A percentile compares a stretch with the other conserved stretches of the same genome.
phyloP scores from a whole-genome alignment of 1,139 yeast genomes.

The Candida pseudoviswanathii region DNA sequence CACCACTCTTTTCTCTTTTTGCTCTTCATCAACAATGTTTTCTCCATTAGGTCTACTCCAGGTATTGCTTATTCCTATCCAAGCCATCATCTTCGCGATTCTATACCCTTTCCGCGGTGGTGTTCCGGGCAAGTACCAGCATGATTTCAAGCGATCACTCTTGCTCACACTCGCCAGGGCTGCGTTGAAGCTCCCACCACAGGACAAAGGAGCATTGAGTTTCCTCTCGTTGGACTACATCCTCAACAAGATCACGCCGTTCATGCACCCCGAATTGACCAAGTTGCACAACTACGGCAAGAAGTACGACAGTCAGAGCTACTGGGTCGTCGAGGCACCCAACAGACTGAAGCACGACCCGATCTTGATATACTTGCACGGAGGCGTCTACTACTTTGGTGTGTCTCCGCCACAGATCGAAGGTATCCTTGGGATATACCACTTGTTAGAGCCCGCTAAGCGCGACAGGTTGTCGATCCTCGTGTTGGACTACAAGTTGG shows the following conservation, averaged over 20 bases:
- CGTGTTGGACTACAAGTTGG: slow-evolving; percentile 42
- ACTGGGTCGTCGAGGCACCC: slow-evolving; percentile 40
- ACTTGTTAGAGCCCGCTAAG: slow-evolving; percentile 30
- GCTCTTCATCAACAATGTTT: not conserved
- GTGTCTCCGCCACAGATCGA: slow-evolving; percentile 37
- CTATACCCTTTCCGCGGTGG: slow-evolving; percentile 3
- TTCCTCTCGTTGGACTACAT: slow-evolving; percentile 6
- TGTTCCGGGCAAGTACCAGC: slow-evolving; percentile 2
- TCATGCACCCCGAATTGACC: slow-evolving; percentile 11
- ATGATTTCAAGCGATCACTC: slow-evolving; percentile 2
- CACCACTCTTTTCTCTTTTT: not conserved
- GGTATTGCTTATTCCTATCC: not conserved
- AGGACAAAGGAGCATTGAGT: not conserved
- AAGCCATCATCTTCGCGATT: not conserved
- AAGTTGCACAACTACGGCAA: slow-evolving; percentile 36
- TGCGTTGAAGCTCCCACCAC: not conserved
- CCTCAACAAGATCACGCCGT: slow-evolving; percentile 10
- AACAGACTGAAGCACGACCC: slow-evolving; percentile 33
- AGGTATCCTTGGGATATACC: slow-evolving; percentile 31
- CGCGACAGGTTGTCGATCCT: slow-evolving; percentile 32
- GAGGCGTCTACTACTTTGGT: slow-evolving; percentile 46
- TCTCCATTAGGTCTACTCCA: not conserved
- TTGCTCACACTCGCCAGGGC: not conserved
- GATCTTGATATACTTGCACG: slow-evolving; percentile 40
- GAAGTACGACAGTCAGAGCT: slow-evolving; percentile 31